Base-by-base conservation (phyloP, 352 stramenopile species). In the Globisporangium yorkense region DNA sequence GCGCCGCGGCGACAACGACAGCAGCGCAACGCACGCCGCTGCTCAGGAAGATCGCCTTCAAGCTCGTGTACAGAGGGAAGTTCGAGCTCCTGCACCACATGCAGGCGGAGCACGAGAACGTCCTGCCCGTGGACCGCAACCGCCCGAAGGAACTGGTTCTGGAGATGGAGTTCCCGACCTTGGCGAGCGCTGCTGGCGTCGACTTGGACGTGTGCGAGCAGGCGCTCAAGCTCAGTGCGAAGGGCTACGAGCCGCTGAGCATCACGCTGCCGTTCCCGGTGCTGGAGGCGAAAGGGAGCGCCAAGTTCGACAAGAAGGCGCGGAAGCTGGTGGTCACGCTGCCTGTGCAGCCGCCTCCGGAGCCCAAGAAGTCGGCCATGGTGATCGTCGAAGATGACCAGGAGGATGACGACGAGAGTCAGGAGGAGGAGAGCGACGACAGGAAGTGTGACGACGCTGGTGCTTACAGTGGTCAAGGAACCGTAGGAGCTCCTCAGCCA, bases 221-320 rank as follows among this genome's bases (percentile, higher is more conserved):
- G 0, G 55, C 66, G 31, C 37, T 92, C 18, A 71, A 75, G 44
- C 50, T 94, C 1, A 59, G 49, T 1, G 61, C 77, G 0, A 59
- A 69, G 10, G 57, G 67, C 12, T 92, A 91, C 52, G 72, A 74
- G 5, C 59, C 75, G 6, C 51, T 96, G 16, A 61, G 74, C 15
- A 16, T 96, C 18, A 41, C 64, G 5, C 61, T 97, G 20, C 84
- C 88, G 18, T 96, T 86, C 61, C 70, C 76, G 0, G 85, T 97
- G 4, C 46, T 92, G 8, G 81, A 96, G 59, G 62, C 73, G 10
- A 92, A 92, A 20, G 87, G 85, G 0, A 72, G 58, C 52, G 88
- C 89, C 31, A 88, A 77, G 41, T 97, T 94, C 62, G 85, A 96
- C 52, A 94, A 94, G 56, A 86, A 83, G 39, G 71, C 59, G 4